Conservation (phyloP, 805 yeast species). For the Maudiozyma bulderi region DNA sequence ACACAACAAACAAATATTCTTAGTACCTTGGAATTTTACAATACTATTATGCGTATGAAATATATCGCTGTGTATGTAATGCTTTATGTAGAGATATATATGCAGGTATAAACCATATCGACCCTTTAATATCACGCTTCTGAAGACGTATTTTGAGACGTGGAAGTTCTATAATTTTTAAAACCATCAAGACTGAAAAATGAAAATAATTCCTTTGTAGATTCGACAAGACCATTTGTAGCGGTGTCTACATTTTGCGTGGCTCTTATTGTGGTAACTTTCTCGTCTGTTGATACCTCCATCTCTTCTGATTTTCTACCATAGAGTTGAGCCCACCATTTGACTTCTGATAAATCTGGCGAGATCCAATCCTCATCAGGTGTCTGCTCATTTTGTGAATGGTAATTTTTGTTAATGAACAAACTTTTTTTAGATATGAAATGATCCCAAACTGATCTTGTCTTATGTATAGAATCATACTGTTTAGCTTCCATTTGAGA, state of each 20-base stretch:
- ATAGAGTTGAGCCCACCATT: slow-evolving; percentile 85
- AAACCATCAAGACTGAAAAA: slow-evolving; percentile 2
- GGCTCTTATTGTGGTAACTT: neutral
- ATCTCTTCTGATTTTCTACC: slow-evolving; percentile 66
- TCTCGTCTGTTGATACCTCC: slow-evolving; percentile 27
- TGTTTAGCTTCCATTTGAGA: slow-evolving; percentile 53
- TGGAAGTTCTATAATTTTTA: neutral
- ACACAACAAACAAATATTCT: neutral
- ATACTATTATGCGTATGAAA: too few species aligned
- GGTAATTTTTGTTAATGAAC: slow-evolving; percentile 48
- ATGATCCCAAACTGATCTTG: slow-evolving; percentile 89
- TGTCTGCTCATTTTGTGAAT: neutral
- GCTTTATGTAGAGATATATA: too few species aligned
- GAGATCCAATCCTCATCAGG: slow-evolving; percentile 36
- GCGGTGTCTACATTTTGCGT: neutral
- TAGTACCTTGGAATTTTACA: neutral
- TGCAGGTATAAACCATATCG: too few species aligned
- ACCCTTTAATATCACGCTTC: too few species aligned
- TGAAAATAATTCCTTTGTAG: slow-evolving; percentile 6
- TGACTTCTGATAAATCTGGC: slow-evolving; percentile 40
- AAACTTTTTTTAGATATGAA: slow-evolving; percentile 67
- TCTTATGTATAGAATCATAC: slow-evolving; percentile 35
- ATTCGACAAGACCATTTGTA: neutral
- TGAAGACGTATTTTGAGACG: neutral
- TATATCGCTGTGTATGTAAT: too few species aligned